Evolutionary conservation across 768 basidiomycete genomes (phyloP).

Genomic region (Lactarius deliciosus): DNA sequence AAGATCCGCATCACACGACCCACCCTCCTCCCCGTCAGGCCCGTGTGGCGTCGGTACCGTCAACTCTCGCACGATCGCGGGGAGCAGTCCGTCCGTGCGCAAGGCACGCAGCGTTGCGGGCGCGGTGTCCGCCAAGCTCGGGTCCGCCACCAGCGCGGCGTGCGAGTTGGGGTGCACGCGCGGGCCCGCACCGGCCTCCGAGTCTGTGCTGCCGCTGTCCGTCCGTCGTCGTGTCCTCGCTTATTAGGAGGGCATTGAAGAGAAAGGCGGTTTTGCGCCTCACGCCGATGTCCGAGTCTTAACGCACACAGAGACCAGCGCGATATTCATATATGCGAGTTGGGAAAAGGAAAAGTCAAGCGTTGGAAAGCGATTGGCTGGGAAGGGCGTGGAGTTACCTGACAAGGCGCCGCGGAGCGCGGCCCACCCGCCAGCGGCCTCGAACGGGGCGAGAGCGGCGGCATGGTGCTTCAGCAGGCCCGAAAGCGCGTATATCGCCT

Average conservation of each 20-base stretch:
- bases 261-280: slow-evolving; percentile 81
- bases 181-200: slow-evolving; percentile 41
- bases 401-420: slow-evolving; percentile 57
- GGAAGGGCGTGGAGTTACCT: slow-evolving; percentile 41
- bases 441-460: slow-evolving; percentile 58
- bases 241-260: slow-evolving; percentile 64
- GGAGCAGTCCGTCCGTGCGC: slow-evolving; percentile 45
- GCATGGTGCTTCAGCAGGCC: slow-evolving; percentile 77
- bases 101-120: slow-evolving; percentile 50
- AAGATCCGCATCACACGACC: slow-evolving; percentile 55
- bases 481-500: slow-evolving; percentile 80
- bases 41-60: slow-evolving; percentile 61
- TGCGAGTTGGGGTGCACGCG: slow-evolving; percentile 75
- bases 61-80: slow-evolving; percentile 52
- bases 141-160: slow-evolving; percentile 58
- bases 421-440: slow-evolving; percentile 60
- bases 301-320: no score
- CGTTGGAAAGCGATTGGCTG: neutral
- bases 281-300: slow-evolving; percentile 76
- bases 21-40: slow-evolving; percentile 64
- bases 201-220: slow-evolving; percentile 22
- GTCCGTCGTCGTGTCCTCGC: neutral
- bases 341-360: no score
- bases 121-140: slow-evolving; percentile 54
- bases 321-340: no score